Evolutionary conservation across 345 rosid genomes (phyloP), one percentile per base, ranked within the genome.

Genomic region (Brassica nigra): DNA sequence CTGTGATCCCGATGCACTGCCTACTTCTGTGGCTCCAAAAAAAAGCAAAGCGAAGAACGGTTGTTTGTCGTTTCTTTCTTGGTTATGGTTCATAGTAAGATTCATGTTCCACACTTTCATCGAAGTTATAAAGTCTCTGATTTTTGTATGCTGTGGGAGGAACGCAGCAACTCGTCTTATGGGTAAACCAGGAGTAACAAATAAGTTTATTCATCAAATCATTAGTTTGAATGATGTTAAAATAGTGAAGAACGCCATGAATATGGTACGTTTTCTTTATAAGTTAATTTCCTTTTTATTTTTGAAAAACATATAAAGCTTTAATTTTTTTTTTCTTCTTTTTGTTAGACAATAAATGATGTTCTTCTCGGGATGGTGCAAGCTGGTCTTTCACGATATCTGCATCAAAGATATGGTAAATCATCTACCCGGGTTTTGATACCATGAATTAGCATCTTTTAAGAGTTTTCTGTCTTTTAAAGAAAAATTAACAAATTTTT

Each of bases 381-480:
- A 75, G 91, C 90, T 59, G 91, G 86, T 37, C 85, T 90, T 66
- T 88, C 93, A 15, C 84, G 79, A 11, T 90, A 87, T 65, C 72
- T 89, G 42, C 61, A 76, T 39, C 70, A 88, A 65, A 87, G 62
- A 87, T 78, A 79, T 42, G 88, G 94, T 89, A 69, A 79, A 84
- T 62, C 12, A 23, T 23, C 27, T 23, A 23, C 27, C 27, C 27
- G 27, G 27, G 27, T 23, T 23, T 23, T 4, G 47, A 11, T 28
- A 27, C 1, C 12, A 34, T 34, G 7, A 34, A 34, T 34, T 34
- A 6, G 7, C 39, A 34, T 5, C 8, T 34, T 4, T 34, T 34
- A 31, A 31, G 4, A 30, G 5, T 30, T 4, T 5, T 34, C 27
- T 23, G 27, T 34, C 7, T 34, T 5, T 34, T 5, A 4, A 34